These are phyloP conservation scores for Pichia sp. DNA, from an alignment of 1,139 yeast species.

Conservation along the genomic window DNA sequence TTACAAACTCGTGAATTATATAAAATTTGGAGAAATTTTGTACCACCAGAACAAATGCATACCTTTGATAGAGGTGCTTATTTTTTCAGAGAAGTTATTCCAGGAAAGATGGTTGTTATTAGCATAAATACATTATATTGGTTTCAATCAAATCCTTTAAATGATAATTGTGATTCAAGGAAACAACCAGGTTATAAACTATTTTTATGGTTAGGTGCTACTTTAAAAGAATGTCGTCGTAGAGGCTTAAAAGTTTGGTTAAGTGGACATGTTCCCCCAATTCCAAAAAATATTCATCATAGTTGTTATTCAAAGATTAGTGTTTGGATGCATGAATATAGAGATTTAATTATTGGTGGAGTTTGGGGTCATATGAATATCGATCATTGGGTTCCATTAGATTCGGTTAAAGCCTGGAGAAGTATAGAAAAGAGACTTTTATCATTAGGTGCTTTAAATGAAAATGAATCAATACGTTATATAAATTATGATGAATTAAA, in stretches of 20 bases:
- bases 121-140: slow-evolving; percentile 73
- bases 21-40: slow-evolving; percentile 63
- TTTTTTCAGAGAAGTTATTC: slow-evolving; percentile 68
- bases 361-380: slow-evolving; percentile 84
- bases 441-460: slow-evolving; percentile 16
- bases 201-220: slow-evolving; percentile 71
- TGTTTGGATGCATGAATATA: slow-evolving; percentile 71
- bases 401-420: slow-evolving; percentile 60
- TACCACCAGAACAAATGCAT: slow-evolving; percentile 76
- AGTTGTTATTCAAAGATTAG: slow-evolving; percentile 68
- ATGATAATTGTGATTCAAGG: slow-evolving; percentile 65
- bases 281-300: slow-evolving; percentile 65
- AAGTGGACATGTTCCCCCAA: slow-evolving; percentile 84
- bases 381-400: slow-evolving; percentile 77
- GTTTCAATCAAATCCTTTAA: slow-evolving; percentile 72
- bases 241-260: slow-evolving; percentile 81
- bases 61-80: slow-evolving; percentile 70
- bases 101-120: slow-evolving; percentile 66
- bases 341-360: slow-evolving; percentile 79
- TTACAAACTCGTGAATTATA: slow-evolving; percentile 72
- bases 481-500: slow-evolving; percentile 18
- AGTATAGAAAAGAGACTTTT: slow-evolving; percentile 33
- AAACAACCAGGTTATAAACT: slow-evolving; percentile 76
- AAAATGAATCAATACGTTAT: slow-evolving; percentile 8
- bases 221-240: slow-evolving; percentile 64